A percentile compares a stretch with the other conserved stretches of the same genome.
phyloP scores from a whole-genome alignment of 768 basidiomycete genomes.

The Pleurotus citrinopileatus region DNA sequence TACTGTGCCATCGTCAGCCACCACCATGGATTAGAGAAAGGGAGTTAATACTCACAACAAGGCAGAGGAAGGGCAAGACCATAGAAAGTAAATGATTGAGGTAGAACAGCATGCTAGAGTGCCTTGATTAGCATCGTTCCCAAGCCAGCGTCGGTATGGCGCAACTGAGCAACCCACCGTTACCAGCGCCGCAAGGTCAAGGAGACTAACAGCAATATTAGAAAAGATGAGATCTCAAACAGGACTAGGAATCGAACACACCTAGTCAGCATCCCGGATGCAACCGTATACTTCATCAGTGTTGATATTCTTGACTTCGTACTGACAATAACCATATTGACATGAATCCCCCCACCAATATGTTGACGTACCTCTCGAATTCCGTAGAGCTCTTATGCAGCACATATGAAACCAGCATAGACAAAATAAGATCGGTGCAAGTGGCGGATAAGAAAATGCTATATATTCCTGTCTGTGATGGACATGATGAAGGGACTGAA shows the following conservation, averaged over 20 bases:
- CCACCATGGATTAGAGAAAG: background rate
- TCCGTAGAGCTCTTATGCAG: background rate
- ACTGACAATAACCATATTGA: background rate
- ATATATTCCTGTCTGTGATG: background rate
- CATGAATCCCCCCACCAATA: background rate
- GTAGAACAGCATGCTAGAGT: background rate
- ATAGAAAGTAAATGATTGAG: background rate
- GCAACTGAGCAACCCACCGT: background rate
- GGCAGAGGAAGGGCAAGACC: background rate
- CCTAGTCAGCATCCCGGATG: background rate
- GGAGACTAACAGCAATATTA: background rate
- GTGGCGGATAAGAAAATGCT: background rate
- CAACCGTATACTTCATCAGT: background rate
- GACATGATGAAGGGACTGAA: too few relatives aligned
- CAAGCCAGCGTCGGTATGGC: too few relatives aligned
- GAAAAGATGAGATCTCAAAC: background rate
- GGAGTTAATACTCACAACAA: background rate
- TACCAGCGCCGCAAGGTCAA: background rate
- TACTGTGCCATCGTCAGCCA: background rate
- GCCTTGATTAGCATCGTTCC: background rate
- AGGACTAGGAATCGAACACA: background rate
- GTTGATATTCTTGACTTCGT: background rate
- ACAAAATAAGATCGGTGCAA: too few relatives aligned
- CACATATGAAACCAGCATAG: too few relatives aligned
- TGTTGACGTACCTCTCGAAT: background rate